Evolutionary conservation across 805 yeast species (phyloP).

Genomic region (Monosporozyma unispora): DNA sequence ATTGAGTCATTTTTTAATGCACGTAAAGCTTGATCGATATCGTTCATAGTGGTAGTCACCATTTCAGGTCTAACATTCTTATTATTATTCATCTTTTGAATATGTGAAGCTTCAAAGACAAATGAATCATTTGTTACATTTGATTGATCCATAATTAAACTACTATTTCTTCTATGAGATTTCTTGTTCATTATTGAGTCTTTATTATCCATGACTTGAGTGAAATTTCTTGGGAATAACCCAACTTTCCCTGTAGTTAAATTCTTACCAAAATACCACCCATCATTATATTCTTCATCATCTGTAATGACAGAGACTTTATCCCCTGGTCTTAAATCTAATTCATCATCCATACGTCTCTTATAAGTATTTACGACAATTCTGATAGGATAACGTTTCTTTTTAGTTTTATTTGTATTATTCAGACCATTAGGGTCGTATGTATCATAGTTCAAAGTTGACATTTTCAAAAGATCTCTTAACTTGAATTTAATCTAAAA

Average conservation of each 20-base stretch:
- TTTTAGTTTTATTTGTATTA: neutral
- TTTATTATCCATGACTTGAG: conserved; percentile 42
- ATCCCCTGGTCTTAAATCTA: conserved; percentile 72
- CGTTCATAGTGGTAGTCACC: conserved; percentile 49
- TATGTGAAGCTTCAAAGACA: neutral
- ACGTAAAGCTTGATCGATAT: conserved; percentile 62
- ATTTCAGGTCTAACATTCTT: conserved; percentile 1
- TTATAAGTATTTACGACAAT: conserved; percentile 74
- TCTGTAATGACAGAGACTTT: conserved; percentile 80
- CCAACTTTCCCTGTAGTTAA: conserved; percentile 66
- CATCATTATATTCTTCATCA: conserved; percentile 88
- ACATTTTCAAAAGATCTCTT: neutral
- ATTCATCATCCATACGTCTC: conserved; percentile 84
- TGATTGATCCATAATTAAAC: conserved; percentile 8
- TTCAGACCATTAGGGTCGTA: neutral
- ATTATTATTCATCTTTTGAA: neutral
- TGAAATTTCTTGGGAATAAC: conserved; percentile 81
- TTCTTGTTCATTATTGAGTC: conserved; percentile 45
- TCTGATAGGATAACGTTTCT: conserved; percentile 1
- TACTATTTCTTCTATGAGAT: conserved; percentile 36
- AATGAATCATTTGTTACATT: neutral
- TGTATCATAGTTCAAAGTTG: neutral
- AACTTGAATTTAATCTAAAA: too few species aligned
- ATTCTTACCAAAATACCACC: conserved; percentile 92
- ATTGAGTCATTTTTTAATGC: conserved; percentile 41